Conservation (phyloP, 192 early-diverging fungal genomes). For the Coemansia sp. region DNA sequence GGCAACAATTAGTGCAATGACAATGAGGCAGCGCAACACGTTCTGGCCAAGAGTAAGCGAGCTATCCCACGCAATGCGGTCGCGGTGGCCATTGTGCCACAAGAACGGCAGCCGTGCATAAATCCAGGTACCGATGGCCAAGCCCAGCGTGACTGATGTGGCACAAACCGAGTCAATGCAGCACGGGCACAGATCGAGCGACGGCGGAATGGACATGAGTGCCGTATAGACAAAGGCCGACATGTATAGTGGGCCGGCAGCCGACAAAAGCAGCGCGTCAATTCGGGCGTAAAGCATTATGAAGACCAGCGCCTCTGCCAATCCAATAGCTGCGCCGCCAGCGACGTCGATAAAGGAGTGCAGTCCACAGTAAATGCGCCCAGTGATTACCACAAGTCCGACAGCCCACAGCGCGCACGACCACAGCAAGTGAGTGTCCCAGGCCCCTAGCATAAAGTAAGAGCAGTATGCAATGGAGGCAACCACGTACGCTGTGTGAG, state of each 20-base stretch:
- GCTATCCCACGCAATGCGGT: constrained; percentile 46
- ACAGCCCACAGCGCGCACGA: constrained; percentile 55
- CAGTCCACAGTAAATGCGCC: constrained; percentile 86
- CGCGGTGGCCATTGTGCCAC: constrained; percentile 25
- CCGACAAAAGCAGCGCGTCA: constrained; percentile 37
- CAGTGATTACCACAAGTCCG: constrained; percentile 62
- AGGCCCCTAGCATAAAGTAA: constrained; percentile 38
- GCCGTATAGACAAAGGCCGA: constrained; percentile 24
- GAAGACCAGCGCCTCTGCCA: constrained; percentile 56
- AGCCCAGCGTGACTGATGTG: constrained; percentile 43
- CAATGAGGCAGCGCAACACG: constrained; percentile 31
- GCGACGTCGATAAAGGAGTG: constrained; percentile 79
- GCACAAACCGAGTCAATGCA: constrained; percentile 54
- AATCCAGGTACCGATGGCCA: constrained; percentile 42
- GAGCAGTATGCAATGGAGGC: constrained; percentile 65
- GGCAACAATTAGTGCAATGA: constrained; percentile 30
- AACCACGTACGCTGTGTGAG: constrained; percentile 82
- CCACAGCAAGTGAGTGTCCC: constrained; percentile 32
- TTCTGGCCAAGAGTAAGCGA: constrained; percentile 42
- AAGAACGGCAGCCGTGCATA: constrained; percentile 45
- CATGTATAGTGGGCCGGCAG: constrained; percentile 45
- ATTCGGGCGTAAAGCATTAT: constrained; percentile 27
- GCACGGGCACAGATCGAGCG: constrained; percentile 56
- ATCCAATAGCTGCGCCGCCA: constrained; percentile 72
- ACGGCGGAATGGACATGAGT: constrained; percentile 36